These are phyloP conservation scores for Didymellaceae sp. DNA, from an alignment of 2,329 filamentous ascomycete species.

Conservation along the genomic window DNA sequence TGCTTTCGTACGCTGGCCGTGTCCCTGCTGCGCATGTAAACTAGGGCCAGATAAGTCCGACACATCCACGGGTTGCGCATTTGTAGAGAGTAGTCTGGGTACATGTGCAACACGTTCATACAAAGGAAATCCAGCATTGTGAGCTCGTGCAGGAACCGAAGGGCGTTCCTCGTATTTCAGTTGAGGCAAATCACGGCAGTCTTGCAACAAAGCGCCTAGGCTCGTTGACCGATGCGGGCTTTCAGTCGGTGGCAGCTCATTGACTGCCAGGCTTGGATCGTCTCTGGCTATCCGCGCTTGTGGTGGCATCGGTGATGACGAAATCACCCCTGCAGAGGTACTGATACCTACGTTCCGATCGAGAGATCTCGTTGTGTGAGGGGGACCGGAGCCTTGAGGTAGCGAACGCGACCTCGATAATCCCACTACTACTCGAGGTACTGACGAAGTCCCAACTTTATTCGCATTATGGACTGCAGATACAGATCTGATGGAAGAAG, in stretches of 20 bases:
- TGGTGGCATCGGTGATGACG: conserved; percentile 30
- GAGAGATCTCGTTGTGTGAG: conserved; percentile 22
- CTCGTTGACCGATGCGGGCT: conserved; percentile 30
- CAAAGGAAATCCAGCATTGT: not conserved
- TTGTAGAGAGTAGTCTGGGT: conserved; percentile 22
- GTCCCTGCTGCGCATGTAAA: conserved; percentile 39
- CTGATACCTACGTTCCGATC: conserved; percentile 17
- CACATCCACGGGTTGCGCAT: conserved; percentile 8
- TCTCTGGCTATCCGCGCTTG: too few relatives aligned
- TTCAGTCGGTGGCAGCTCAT: too few relatives aligned
- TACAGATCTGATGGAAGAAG: conserved; percentile 13
- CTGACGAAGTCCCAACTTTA: conserved; percentile 28
- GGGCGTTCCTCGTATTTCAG: conserved; percentile 2
- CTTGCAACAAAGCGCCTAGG: conserved; percentile 31
- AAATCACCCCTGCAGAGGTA: conserved; percentile 12
- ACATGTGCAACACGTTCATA: conserved; percentile 9
- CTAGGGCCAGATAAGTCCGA: conserved; percentile 25
- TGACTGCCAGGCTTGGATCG: too few relatives aligned
- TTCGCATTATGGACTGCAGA: conserved; percentile 13
- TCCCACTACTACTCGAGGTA: conserved; percentile 21
- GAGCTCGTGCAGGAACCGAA: not conserved
- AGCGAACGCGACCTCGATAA: conserved; percentile 32
- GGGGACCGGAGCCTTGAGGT: conserved; percentile 31
- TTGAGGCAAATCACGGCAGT: conserved; percentile 32
- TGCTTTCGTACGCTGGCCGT: conserved; percentile 15